A percentile compares a stretch with the other conserved stretches of the same genome.
Evolutionary conservation across 257 asterid genomes (phyloP).

Genomic region (Eustoma russellianum): DNA sequence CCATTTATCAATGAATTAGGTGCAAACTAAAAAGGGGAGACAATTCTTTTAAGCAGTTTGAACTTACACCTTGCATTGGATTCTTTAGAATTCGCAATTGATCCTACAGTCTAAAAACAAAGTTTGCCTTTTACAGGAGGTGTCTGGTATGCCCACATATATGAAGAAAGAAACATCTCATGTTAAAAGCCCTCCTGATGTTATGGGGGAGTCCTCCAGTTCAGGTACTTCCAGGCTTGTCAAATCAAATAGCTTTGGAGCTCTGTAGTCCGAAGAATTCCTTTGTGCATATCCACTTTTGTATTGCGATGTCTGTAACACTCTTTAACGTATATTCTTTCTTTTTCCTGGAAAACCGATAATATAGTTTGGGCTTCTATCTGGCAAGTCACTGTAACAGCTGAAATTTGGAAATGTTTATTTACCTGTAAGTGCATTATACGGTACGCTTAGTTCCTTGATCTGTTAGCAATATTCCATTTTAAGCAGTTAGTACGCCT

Average conservation of each 20-base stretch:
- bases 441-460: too few species aligned
- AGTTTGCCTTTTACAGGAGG: constrained; percentile 41
- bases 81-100: too few species aligned
- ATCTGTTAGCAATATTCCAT: too few species aligned
- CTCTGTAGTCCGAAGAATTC: constrained; percentile 11
- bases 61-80: too few species aligned
- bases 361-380: background rate
- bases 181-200: constrained; percentile 41
- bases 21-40: too few species aligned
- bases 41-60: too few species aligned
- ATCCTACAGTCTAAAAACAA: background rate
- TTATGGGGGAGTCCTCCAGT: constrained; percentile 74
- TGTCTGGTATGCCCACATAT: constrained; percentile 69
- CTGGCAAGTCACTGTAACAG: background rate
- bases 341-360: too few species aligned
- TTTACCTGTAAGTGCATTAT: background rate
- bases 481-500: too few species aligned
- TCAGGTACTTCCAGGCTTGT: constrained; percentile 70
- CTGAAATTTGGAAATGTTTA: constrained; percentile 2
- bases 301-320: background rate
- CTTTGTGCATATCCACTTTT: background rate
- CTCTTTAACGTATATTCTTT: background rate
- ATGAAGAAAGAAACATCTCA: constrained; percentile 55
- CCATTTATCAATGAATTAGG: too few species aligned
- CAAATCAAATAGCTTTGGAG: constrained; percentile 51